Evolutionary conservation across 768 basidiomycete genomes (phyloP).

Genomic region (Hortiboletus campestris): DNA sequence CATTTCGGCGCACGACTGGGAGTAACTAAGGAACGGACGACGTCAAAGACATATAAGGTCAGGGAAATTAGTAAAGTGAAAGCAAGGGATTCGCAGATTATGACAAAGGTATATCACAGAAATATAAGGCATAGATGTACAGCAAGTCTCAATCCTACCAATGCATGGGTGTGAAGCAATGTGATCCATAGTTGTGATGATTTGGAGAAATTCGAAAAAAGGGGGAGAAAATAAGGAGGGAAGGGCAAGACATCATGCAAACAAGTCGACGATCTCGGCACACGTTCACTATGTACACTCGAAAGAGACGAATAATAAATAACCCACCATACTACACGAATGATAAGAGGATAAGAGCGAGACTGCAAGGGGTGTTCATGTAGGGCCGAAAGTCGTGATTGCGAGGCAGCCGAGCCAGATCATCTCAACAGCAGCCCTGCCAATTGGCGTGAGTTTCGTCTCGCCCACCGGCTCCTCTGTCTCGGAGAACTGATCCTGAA

Average conservation of each 20-base stretch:
- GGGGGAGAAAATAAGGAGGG: neutral
- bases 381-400: constrained; percentile 40
- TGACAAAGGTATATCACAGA: constrained; percentile 13
- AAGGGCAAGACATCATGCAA: neutral
- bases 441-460: constrained; percentile 43
- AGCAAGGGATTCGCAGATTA: constrained; percentile 7
- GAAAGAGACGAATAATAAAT: constrained; percentile 1
- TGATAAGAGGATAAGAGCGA: neutral
- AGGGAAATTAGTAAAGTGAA: constrained; percentile 11
- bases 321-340: constrained; percentile 15
- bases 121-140: constrained; percentile 15
- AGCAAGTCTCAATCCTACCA: constrained; percentile 23
- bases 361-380: constrained; percentile 5
- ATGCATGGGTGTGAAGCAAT: constrained; percentile 14
- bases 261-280: neutral
- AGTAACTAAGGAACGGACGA: constrained; percentile 12
- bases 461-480: constrained; percentile 43
- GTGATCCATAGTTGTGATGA: constrained; percentile 8
- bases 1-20: constrained; percentile 9
- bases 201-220: neutral
- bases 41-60: constrained; percentile 1
- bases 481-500: constrained; percentile 16
- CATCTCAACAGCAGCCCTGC: constrained; percentile 51
- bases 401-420: constrained; percentile 55
- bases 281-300: neutral